These are phyloP conservation scores for Phytophthora multivora DNA, from an alignment of 352 stramenopile genomes.

Conservation along the genomic window DNA sequence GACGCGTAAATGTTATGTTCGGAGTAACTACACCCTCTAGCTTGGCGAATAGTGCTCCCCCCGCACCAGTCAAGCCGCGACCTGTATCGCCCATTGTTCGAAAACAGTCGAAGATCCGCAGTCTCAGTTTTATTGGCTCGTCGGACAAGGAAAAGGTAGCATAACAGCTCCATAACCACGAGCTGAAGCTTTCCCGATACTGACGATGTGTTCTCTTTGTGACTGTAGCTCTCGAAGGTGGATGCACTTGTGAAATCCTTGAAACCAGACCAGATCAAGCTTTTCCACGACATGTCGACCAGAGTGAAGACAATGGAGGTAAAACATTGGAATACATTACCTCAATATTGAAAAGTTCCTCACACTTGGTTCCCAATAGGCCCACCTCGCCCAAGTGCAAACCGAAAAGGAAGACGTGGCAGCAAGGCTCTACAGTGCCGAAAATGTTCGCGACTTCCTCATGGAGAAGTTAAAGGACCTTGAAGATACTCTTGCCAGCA, in stretches of 20 bases:
- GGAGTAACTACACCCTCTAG: slow-evolving; percentile 46
- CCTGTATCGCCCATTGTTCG: slow-evolving; percentile 17
- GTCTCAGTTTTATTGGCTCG: slow-evolving; percentile 38
- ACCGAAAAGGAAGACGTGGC: slow-evolving; percentile 82
- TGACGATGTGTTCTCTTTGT: background rate
- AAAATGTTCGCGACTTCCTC: slow-evolving; percentile 84
- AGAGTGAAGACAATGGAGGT: slow-evolving; percentile 79
- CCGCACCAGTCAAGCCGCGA: slow-evolving; percentile 17
- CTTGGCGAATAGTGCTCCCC: slow-evolving; percentile 20
- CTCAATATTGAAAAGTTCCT: too few relatives aligned
- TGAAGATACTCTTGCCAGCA: slow-evolving; percentile 63
- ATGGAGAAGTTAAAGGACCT: slow-evolving; percentile 86
- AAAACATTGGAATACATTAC: background rate
- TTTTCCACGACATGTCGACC: slow-evolving; percentile 85
- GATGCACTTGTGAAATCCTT: slow-evolving; percentile 82
- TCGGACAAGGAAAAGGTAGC: slow-evolving; percentile 50
- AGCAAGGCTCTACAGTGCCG: slow-evolving; percentile 67
- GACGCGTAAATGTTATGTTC: slow-evolving; percentile 70
- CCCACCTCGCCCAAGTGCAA: slow-evolving; percentile 64
- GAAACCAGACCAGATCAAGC: slow-evolving; percentile 85
- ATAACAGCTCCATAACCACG: background rate
- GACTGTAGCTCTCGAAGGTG: slow-evolving; percentile 62
- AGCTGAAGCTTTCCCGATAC: background rate
- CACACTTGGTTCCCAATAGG: slow-evolving; percentile 24
- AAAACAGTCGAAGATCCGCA: slow-evolving; percentile 34